These are phyloP conservation scores for Neofusicoccum umdonicola DNA, from an alignment of 2,329 filamentous ascomycete genomes.

Conservation along the genomic window DNA sequence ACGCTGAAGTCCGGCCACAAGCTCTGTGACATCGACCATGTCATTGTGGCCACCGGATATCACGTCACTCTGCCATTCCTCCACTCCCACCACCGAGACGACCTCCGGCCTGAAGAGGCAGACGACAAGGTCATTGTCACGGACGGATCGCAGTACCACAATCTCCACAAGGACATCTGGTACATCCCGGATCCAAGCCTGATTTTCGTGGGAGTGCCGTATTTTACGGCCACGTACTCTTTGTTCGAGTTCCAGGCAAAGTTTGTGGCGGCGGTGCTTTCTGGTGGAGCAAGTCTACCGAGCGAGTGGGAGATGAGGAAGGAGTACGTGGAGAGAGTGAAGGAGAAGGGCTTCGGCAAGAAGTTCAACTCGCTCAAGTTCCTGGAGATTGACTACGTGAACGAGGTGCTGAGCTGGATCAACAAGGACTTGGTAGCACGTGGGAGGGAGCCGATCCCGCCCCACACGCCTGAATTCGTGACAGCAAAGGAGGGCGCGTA, in stretches of 20 bases:
- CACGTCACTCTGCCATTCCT: conserved; percentile 67
- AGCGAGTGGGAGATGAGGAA: conserved; percentile 39
- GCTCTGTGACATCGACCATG: conserved; percentile 57
- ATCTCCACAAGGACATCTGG: conserved; percentile 69
- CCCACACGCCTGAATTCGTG: conserved; percentile 38
- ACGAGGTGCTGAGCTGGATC: conserved; percentile 39
- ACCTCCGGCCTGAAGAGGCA: conserved; percentile 45
- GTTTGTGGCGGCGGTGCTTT: conserved; percentile 56
- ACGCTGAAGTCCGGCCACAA: conserved; percentile 53
- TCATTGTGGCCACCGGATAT: conserved; percentile 69
- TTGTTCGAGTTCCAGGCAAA: conserved; percentile 70
- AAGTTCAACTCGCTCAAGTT: conserved; percentile 46
- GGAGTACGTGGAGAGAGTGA: conserved; percentile 40
- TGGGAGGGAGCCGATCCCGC: conserved; percentile 26
- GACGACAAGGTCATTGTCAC: conserved; percentile 58
- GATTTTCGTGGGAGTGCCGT: conserved; percentile 63
- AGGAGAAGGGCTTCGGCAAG: conserved; percentile 42
- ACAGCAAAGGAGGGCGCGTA: conserved; percentile 33
- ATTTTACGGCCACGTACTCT: conserved; percentile 65
- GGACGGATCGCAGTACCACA: conserved; percentile 62
- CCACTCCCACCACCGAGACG: conserved; percentile 48
- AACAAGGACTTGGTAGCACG: conserved; percentile 30
- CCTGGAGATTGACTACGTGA: conserved; percentile 40
- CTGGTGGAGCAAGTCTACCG: conserved; percentile 52
- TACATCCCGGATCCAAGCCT: conserved; percentile 67